These are phyloP conservation scores for Chaetothyriales sp. DNA, from an alignment of 2,329 filamentous ascomycete genomes.

Conservation along the genomic window DNA sequence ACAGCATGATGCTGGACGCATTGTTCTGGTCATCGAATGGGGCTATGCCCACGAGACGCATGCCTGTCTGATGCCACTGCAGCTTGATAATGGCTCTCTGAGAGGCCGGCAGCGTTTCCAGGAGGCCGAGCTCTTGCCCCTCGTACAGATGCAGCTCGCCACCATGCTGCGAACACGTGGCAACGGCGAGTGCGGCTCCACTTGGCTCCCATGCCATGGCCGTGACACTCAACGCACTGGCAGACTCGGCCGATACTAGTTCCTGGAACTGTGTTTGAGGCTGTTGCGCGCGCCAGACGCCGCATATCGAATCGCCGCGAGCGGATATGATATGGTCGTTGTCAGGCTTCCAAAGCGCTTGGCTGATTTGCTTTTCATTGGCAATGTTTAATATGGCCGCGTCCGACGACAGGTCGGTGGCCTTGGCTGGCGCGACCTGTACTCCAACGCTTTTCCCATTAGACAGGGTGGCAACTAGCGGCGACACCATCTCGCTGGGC, in stretches of 20 bases:
- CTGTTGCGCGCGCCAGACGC: conserved; percentile 26
- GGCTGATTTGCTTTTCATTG: conserved; percentile 29
- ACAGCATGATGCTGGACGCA: conserved; percentile 24
- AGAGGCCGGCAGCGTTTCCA: conserved; percentile 33
- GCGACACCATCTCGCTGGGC: conserved; percentile 15
- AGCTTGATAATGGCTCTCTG: conserved; percentile 31
- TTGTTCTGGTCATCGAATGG: conserved; percentile 24
- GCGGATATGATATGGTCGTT: conserved; percentile 31
- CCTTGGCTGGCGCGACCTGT: conserved; percentile 35
- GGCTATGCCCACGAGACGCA: conserved; percentile 30
- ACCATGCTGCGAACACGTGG: conserved; percentile 30
- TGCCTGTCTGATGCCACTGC: conserved; percentile 28
- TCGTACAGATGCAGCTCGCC: conserved; percentile 34
- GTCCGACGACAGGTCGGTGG: conserved; percentile 32
- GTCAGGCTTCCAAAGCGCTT: conserved; percentile 31
- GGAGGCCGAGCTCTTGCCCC: conserved; percentile 26
- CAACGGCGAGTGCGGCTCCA: conserved; percentile 33
- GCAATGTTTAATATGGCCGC: conserved; percentile 26
- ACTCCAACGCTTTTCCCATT: conserved; percentile 34
- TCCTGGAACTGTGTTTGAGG: conserved; percentile 5
- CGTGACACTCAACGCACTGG: conserved; percentile 25
- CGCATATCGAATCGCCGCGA: conserved; percentile 32
- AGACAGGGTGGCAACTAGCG: conserved; percentile 27
- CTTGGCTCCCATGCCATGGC: conserved; percentile 33
- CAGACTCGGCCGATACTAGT: conserved; percentile 6